Base-by-base conservation (phyloP, 176 grass and related monocot species). In the Bolboschoenus planiculmis region DNA sequence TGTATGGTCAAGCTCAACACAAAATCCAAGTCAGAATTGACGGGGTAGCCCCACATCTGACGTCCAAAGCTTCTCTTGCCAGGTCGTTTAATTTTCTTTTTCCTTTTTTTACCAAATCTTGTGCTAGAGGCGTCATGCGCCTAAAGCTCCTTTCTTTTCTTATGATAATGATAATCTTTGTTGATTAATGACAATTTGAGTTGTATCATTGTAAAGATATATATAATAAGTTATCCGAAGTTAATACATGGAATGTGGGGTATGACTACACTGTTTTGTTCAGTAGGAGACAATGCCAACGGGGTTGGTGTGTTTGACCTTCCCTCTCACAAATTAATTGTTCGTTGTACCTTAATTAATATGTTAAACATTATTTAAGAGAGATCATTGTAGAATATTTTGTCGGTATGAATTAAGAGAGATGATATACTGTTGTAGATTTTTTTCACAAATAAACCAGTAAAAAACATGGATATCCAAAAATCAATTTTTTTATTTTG, bases 11-110 rank as follows among this genome's bases (percentile, higher is more conserved):
- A 82, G 79, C 56, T 66, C 79, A 48, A 66, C 7, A 82, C 36
- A 82, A 7, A 65, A 82, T 82, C 79, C 79, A 82, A 82, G 79
- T 82, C 56, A 82, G 79, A 66, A 63, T 63, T 82, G 79, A 65
- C 46, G 6, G 13, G 46, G 27, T 76, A 44, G 44, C 26, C 42
- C 72, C 72, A 53, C 44, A 53, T 77, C 72, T 77, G 46, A 53
- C 79, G 79, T 30, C 14, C 56, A 82, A 82, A 82, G 79, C 14
- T 48, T 65, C 35, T 24, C 44, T 82, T 82, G 58, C 33, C 79
- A 82, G 79, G 79, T 82, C 79, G 79, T 54, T 23, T 40, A 40
- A 40, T 40, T 16, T 53, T 10, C 50, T 16, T 3, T 23, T 63
- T 30, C 8, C 34, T 29, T 47, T 64, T 29, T 46, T 60, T 50